Percentiles rank a stretch among this genome's conserved stretches.
Evolutionary conservation across 2,329 filamentous ascomycete species (phyloP).

Genomic region (Clonostachys byssicola): DNA sequence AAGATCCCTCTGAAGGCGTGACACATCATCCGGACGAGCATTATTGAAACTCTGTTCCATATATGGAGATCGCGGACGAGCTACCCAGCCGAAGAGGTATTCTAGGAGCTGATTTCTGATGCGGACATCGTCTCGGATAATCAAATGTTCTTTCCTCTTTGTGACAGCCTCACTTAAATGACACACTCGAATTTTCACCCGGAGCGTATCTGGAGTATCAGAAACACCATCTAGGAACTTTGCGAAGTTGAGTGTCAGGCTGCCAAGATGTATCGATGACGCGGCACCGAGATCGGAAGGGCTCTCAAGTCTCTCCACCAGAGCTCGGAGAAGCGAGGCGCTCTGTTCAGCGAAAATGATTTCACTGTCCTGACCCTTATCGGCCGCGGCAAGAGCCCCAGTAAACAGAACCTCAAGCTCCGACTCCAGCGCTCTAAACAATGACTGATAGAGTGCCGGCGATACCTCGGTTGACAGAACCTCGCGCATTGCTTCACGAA

Average conservation of each 20-base stretch:
- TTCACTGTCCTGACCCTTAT: conserved; percentile 53
- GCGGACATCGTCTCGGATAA: conserved; percentile 63
- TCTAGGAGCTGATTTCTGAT: conserved; percentile 66
- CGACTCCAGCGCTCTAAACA: conserved; percentile 62
- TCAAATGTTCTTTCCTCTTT: conserved; percentile 63
- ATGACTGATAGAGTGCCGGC: conserved; percentile 53
- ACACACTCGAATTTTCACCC: conserved; percentile 67
- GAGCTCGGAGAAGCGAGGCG: conserved; percentile 56
- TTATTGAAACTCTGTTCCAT: conserved; percentile 32
- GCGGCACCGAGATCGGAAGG: conserved; percentile 59
- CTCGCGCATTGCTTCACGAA: conserved; percentile 64
- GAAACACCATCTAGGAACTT: conserved; percentile 58
- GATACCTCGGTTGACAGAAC: conserved; percentile 63
- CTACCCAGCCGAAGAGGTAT: conserved; percentile 66
- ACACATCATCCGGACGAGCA: conserved; percentile 50
- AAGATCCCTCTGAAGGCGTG: conserved; percentile 58
- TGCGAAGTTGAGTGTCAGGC: conserved; percentile 60
- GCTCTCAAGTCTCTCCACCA: conserved; percentile 61
- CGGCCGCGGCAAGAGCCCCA: conserved; percentile 44
- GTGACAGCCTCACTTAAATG: conserved; percentile 63
- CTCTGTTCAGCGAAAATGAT: conserved; percentile 66
- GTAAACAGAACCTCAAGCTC: conserved; percentile 62
- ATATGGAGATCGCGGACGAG: conserved; percentile 50
- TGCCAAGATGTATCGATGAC: conserved; percentile 60
- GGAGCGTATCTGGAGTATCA: conserved; percentile 50